Evolutionary conservation across 257 asterid species (phyloP), one percentile per base, ranked within the genome.

Genomic region (Scutellaria baicalensis): DNA sequence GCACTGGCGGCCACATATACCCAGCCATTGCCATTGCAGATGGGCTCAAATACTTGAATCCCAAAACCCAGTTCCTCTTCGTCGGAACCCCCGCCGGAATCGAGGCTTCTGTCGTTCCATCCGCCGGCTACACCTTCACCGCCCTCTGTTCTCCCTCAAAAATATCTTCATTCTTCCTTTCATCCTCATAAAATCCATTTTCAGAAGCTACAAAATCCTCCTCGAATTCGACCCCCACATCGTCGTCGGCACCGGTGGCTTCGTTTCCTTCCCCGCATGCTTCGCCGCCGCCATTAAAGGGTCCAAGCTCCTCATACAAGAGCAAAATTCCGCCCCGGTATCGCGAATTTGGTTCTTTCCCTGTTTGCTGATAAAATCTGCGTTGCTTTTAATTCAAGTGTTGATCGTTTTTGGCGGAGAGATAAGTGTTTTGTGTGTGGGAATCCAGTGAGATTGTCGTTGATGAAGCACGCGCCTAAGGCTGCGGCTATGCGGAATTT

Each of bases 11-110:
- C 62, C 90, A 76, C 69, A 83, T 83, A 61, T 85, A 80, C 64
- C 88, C 90, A 10, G 90, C 90, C 1, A 61, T 85, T 40, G 90
- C 90, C 36, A 83, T 85, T n/a, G 90, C 90, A 9, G 90, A 85
- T 4, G 84, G 79, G 57, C 83, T 85, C 55, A 85, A 83, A 63
- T 52, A 54, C 52, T 64, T 72, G 36, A 61, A 85, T 59, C 90
- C 86, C 13, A 62, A 74, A 2, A 69, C 74, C 65, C 78, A 83
- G 55, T 65, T 83, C 75, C 83, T 85, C 42, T 85, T 85, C 69
- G 54, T 85, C 14, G 90, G 90, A 1, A 76, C 78, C 31, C 77
- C 73, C 66, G 72, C 61, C 0, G 88, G 88, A 5, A 78, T 85
- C 82, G 91, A 83, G 36, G 79, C 86, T 61, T 51, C 66, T 8